Evolutionary conservation across 805 yeast species (phyloP).

Genomic region (Saccharomycopsis sp.): DNA sequence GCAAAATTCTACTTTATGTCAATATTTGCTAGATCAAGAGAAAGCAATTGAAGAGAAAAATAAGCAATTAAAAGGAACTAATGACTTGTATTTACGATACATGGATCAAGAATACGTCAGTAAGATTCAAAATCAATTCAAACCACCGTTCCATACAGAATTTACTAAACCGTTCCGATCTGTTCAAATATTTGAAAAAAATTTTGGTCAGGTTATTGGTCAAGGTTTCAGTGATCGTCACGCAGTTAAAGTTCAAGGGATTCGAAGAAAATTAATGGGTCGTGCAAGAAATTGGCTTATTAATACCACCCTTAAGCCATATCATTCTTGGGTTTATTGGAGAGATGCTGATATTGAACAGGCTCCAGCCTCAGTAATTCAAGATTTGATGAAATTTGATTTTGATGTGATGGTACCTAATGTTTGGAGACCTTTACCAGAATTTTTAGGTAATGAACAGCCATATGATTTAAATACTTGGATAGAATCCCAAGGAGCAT

Average conservation of each 20-base stretch:
- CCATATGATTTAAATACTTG: slow-evolving; percentile 96
- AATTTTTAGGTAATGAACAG: slow-evolving; percentile 83
- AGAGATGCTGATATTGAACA: slow-evolving; percentile 81
- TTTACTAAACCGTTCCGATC: slow-evolving; percentile 68
- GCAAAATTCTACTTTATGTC: slow-evolving; percentile 62
- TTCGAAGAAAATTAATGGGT: slow-evolving; percentile 78
- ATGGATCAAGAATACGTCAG: slow-evolving; percentile 62
- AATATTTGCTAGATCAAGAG: slow-evolving; percentile 36
- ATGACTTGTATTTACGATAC: slow-evolving; percentile 58
- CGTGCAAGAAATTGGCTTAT: slow-evolving; percentile 82
- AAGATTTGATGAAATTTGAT: slow-evolving; percentile 61
- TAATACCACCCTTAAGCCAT: slow-evolving; percentile 65
- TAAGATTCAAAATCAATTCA: slow-evolving; percentile 50
- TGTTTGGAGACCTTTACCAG: slow-evolving; percentile 96
- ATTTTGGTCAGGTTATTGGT: slow-evolving; percentile 78
- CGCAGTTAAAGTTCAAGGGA: slow-evolving; percentile 80
- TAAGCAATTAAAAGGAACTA: slow-evolving; percentile 41
- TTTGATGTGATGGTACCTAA: slow-evolving; percentile 76
- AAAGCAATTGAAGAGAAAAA: slow-evolving; percentile 27
- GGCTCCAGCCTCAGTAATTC: slow-evolving; percentile 71
- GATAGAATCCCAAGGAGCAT: slow-evolving; percentile 80
- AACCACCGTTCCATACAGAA: slow-evolving; percentile 57
- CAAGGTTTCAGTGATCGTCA: slow-evolving; percentile 81
- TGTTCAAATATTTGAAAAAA: slow-evolving; percentile 72
- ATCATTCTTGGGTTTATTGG: slow-evolving; percentile 91